Base-by-base conservation (phyloP, 2,329 filamentous ascomycete genomes). In the Curvularia sp. region DNA sequence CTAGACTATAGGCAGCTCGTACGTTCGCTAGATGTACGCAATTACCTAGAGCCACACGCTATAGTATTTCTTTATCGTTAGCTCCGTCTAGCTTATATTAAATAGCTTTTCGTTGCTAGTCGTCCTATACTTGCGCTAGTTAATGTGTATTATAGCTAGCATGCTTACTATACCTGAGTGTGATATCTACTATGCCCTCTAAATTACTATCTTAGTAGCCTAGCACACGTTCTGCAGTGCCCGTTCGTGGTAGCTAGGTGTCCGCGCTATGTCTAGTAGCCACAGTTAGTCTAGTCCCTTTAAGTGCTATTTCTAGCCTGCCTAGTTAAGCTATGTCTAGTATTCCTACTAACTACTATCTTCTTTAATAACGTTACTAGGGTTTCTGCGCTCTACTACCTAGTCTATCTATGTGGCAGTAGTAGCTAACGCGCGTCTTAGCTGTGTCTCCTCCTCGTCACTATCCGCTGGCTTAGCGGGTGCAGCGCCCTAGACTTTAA, bases 51-150 rank as follows among this genome's bases (percentile, higher is more conserved):
- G 12, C 57, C 31, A 60, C 26, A 28, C 22, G 9, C 33, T 48
- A 22, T 53, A 52, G 33, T 60, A 57, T 30, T 56, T 56, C 9
- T 42, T 49, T 20, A 60, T 60, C 8, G 49, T 57, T 42, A 49
- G 51, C 53, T 44, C 41, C n/a, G 9, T 46, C 42, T 46, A 15
- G 42, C 22, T 30, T 10, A 15, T 15, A 28, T 46, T 28, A 28
- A 46, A 28, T 20, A 15, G 22, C 42, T 46, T 46, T 15, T 46
- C 8, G 18, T 57, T 53, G 57, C 44, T 10, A 60, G n/a, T n/a
- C n/a, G n/a, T n/a, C n/a, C n/a, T n/a, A n/a, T n/a, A n/a, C n/a
- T n/a, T n/a, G n/a, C n/a, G n/a, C n/a, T n/a, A n/a, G n/a, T n/a
- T n/a, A n/a, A n/a, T n/a, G n/a, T n/a, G n/a, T n/a, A n/a, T n/a